phyloP scores from a whole-genome alignment of 768 basidiomycete genomes.

The Phylloporus scabripes region DNA sequence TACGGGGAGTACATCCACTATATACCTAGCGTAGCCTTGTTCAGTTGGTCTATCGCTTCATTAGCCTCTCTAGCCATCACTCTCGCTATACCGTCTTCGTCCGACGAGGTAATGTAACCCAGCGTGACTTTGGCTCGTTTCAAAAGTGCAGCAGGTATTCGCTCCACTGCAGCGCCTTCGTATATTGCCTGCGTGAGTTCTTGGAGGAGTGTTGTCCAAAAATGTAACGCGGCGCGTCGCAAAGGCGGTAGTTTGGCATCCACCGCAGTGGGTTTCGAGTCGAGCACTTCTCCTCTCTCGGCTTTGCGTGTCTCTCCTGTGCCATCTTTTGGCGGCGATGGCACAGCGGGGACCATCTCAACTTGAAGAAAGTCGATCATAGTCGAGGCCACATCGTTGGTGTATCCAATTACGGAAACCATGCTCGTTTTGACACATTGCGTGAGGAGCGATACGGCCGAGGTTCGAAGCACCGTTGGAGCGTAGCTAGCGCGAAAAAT shows the following conservation, averaged over 20 bases:
- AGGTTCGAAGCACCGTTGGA: constrained; percentile 70
- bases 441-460: constrained; percentile 65
- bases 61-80: constrained; percentile 71
- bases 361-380: constrained; percentile 76
- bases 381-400: constrained; percentile 53
- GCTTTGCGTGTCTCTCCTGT: constrained; percentile 5
- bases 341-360: constrained; percentile 38
- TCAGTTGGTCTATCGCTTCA: constrained; percentile 50
- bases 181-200: constrained; percentile 50
- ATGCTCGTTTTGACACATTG: constrained; percentile 63
- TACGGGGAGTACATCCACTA: constrained; percentile 60
- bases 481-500: constrained; percentile 53
- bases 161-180: constrained; percentile 26
- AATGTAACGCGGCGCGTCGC: constrained; percentile 81
- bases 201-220: constrained; percentile 66
- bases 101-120: constrained; percentile 63
- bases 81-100: constrained; percentile 65
- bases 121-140: constrained; percentile 55
- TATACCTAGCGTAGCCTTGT: constrained; percentile 38
- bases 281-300: constrained; percentile 32
- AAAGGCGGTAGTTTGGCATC: constrained; percentile 71
- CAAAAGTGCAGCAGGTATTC: constrained; percentile 32
- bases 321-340: constrained; percentile 14
- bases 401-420: constrained; percentile 58
- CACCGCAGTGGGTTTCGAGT: constrained; percentile 50